Evolutionary conservation across 2,329 filamentous ascomycete species (phyloP).

Genomic region (Daldinia eschscholtzii): DNA sequence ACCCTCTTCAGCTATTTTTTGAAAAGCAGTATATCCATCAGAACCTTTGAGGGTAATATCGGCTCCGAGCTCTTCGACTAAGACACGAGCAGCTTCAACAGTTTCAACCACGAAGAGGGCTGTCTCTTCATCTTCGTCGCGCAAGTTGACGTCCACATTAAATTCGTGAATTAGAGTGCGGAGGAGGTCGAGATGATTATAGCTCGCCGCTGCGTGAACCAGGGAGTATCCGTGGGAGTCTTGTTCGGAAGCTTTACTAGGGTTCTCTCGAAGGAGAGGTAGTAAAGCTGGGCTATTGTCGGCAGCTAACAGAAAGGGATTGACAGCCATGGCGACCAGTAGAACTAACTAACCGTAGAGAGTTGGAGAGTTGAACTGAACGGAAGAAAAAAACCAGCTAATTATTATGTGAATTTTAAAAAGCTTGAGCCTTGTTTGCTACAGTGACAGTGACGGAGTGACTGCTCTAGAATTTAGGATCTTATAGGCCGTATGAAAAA

Average conservation of each 20-base stretch:
- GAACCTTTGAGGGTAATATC: conserved; percentile 74
- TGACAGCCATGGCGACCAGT: conserved; percentile 62
- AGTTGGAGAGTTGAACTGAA: background rate
- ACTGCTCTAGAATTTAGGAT: background rate
- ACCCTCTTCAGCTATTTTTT: conserved; percentile 83
- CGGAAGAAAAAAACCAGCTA: background rate
- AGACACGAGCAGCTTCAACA: conserved; percentile 78
- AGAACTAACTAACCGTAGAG: background rate
- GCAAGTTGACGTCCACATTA: conserved; percentile 81
- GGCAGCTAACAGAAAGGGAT: conserved; percentile 81
- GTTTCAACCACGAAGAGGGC: conserved; percentile 94
- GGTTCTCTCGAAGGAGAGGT: conserved; percentile 78
- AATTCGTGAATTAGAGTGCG: conserved; percentile 81
- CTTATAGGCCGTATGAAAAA: background rate
- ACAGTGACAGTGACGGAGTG: too few relatives aligned
- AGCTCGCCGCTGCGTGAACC: conserved; percentile 92
- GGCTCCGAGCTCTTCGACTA: conserved; percentile 86
- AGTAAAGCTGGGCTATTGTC: conserved; percentile 83
- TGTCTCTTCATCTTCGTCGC: conserved; percentile 92
- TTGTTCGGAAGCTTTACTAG: conserved; percentile 81
- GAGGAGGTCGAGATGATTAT: conserved; percentile 86
- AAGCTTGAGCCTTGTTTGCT: background rate
- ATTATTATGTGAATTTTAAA: background rate
- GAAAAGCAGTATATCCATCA: conserved; percentile 82
- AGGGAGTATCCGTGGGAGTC: conserved; percentile 96